A percentile compares a stretch with the other conserved stretches of the same genome.
Evolutionary conservation across 2,329 filamentous ascomycete genomes (phyloP).

Genomic region (Epichloe gansuensis): DNA sequence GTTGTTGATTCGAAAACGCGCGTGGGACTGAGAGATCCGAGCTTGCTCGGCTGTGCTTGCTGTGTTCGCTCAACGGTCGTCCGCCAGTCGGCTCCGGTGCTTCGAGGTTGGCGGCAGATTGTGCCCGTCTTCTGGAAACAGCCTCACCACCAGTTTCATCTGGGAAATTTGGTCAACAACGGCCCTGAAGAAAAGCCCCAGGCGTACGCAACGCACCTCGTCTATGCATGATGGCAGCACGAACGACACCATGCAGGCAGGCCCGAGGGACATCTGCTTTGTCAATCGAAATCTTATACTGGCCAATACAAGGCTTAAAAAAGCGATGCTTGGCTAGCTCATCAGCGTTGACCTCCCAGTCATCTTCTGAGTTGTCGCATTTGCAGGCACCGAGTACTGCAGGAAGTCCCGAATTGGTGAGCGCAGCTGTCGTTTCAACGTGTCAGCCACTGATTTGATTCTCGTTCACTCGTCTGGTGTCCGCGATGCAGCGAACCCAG

Average conservation of each 20-base stretch:
- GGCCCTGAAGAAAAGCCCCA: neutral
- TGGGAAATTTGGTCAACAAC: constrained; percentile 6
- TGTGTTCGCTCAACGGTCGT: constrained; percentile 46
- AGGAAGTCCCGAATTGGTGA: constrained; percentile 60
- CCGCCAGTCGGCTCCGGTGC: constrained; percentile 35
- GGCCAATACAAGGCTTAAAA: constrained; percentile 56
- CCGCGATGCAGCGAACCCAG: neutral
- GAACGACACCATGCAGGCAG: constrained; percentile 64
- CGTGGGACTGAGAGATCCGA: constrained; percentile 54
- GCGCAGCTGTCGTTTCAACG: constrained; percentile 42
- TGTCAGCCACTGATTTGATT: neutral
- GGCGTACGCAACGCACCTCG: constrained; percentile 44
- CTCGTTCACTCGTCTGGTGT: neutral
- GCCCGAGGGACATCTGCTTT: constrained; percentile 60
- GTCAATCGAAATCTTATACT: constrained; percentile 59
- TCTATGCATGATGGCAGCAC: constrained; percentile 53
- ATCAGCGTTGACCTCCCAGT: constrained; percentile 58
- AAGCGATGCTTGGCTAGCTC: constrained; percentile 47
- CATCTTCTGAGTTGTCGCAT: constrained; percentile 63
- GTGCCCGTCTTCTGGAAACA: constrained; percentile 40
- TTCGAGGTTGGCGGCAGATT: constrained; percentile 50
- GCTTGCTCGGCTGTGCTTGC: constrained; percentile 56
- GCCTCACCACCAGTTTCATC: constrained; percentile 31
- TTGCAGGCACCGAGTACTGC: constrained; percentile 79
- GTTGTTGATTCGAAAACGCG: constrained; percentile 36